Conservation (phyloP, 257 asterid genomes). For the Coffea eugenioides region DNA sequence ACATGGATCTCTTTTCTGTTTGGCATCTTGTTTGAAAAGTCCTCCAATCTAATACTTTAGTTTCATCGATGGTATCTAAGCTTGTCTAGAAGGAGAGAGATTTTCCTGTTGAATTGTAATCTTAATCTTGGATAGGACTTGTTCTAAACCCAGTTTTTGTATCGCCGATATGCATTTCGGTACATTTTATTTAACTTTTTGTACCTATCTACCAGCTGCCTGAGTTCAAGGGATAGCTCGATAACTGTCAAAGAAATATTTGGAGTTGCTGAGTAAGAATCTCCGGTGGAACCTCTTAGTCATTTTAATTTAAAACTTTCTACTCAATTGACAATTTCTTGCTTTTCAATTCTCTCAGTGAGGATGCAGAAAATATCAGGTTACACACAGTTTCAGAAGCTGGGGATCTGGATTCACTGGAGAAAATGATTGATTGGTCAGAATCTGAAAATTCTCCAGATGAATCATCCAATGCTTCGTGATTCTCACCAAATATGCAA, state of each 20-base stretch:
- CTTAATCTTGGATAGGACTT: neutral
- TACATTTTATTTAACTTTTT: conserved; percentile 11
- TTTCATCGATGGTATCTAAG: neutral
- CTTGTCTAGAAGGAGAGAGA: neutral
- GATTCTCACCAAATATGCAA: conserved; percentile 12
- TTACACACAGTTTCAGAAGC: no score
- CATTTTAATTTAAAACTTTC: neutral
- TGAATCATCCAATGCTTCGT: no score
- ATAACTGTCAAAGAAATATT: conserved; percentile 79
- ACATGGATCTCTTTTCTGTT: neutral
- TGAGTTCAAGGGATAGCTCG: conserved; percentile 75
- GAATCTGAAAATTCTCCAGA: no score
- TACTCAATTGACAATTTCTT: conserved; percentile 9
- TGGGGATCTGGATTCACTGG: no score
- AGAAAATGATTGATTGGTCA: no score
- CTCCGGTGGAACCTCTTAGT: conserved; percentile 12
- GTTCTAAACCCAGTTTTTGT: neutral
- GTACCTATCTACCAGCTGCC: conserved; percentile 54
- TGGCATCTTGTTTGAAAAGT: neutral
- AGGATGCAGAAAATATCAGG: no score
- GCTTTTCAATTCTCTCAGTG: no score
- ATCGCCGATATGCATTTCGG: neutral
- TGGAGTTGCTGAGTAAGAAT: conserved; percentile 91
- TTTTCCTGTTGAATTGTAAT: neutral
- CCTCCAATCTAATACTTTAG: neutral